These are phyloP conservation scores for Paraphaeosphaeria sporulosa DNA, from an alignment of 2,329 filamentous ascomycete genomes.

Conservation along the genomic window DNA sequence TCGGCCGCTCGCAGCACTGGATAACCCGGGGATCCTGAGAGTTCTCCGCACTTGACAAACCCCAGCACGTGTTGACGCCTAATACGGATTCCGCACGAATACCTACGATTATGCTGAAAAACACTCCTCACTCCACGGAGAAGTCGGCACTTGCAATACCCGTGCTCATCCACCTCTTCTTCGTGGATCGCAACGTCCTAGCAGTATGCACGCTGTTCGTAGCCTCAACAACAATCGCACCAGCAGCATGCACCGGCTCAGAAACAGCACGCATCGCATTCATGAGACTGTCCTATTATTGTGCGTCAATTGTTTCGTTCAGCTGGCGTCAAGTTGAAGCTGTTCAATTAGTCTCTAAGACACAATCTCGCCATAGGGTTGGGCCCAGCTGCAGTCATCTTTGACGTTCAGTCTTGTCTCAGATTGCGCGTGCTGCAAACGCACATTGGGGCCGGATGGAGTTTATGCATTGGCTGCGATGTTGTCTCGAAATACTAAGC, in stretches of 20 bases:
- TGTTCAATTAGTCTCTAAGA: not conserved
- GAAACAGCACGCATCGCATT: not conserved
- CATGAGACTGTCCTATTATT: not conserved
- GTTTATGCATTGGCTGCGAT: not conserved
- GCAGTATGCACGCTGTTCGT: not conserved
- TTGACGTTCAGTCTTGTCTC: not conserved
- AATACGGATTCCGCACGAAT: not conserved
- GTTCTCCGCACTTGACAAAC: constrained; percentile 4
- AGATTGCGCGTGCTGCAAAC: not conserved
- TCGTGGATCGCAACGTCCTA: not conserved
- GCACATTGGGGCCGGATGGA: not conserved
- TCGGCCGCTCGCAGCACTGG: not conserved
- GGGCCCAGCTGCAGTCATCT: not conserved
- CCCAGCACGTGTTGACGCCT: not conserved
- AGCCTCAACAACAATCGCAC: not conserved
- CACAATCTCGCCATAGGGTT: not conserved
- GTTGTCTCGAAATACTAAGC: not conserved
- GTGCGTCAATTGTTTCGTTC: not conserved
- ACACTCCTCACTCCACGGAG: not conserved
- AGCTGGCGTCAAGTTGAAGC: not conserved
- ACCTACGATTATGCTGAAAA: not conserved
- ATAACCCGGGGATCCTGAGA: not conserved
- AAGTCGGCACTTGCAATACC: not conserved
- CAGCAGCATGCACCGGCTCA: not conserved
- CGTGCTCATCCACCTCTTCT: not conserved